phyloP scores from a whole-genome alignment of 306 rosid species.

The Pyrus pyrifolia region DNA sequence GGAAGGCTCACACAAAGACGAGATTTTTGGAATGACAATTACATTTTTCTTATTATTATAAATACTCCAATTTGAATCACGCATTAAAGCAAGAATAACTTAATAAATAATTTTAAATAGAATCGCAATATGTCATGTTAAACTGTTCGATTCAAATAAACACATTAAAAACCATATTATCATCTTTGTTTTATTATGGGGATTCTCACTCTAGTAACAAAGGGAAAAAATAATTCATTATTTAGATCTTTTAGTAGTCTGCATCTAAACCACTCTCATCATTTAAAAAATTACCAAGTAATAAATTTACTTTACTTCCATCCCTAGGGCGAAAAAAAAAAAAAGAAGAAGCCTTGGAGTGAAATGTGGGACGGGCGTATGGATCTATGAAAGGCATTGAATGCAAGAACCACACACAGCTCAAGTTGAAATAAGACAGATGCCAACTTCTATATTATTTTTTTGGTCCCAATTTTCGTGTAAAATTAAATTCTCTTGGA shows the following conservation, averaged over 20 bases:
- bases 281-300: neutral
- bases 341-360: neutral
- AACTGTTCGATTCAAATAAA: neutral
- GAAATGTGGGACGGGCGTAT: constrained; percentile 33
- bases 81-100: too few species aligned
- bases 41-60: too few species aligned
- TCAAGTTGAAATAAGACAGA: neutral
- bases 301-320: neutral
- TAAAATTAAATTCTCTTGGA: constrained; percentile 29
- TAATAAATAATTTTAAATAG: too few species aligned
- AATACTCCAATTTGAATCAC: too few species aligned
- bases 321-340: neutral
- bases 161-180: neutral
- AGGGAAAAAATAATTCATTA: neutral
- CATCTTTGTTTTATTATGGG: neutral
- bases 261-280: too few species aligned
- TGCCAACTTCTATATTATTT: constrained; percentile 18
- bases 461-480: constrained; percentile 16
- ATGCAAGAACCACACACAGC: constrained; percentile 24
- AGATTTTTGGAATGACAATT: too few species aligned
- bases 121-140: neutral
- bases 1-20: too few species aligned
- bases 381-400: constrained; percentile 22
- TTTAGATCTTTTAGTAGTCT: neutral
- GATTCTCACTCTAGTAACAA: neutral